Evolutionary conservation across 73 alveolate species (phyloP), one percentile per base, ranked within the genome.

Genomic region (Diophrys appendiculata): DNA sequence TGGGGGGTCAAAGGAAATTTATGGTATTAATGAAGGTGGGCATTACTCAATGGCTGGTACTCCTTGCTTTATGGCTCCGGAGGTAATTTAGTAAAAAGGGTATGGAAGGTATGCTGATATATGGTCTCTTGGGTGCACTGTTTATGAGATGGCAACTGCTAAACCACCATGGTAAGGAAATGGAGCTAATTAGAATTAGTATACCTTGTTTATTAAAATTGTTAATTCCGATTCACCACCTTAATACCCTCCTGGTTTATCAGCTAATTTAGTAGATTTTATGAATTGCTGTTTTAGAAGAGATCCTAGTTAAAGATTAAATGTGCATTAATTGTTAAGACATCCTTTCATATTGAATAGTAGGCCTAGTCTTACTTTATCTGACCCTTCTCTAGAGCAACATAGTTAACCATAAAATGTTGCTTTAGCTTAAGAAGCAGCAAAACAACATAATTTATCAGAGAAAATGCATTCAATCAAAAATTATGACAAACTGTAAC

Each of bases 21-120:
- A 29, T 8, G 71, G 75, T 26, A 52, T 23, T 72, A 53, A 72
- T 34, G 43, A 72, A 8, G 68, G 53, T 52, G 14, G 78, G 80
- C 65, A 73, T 87, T 69, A 69, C 33, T 22, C 81, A 72, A 43
- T 72, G 81, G 81, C 35, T 67, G 52, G 98, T 0, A 93, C 98
- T 26, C 95, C 94, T 0, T 90, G 81, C 74, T 93, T 96, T 96
- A 93, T 93, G 97, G 97, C 98, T 0, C 98, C 98, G 13, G 98
- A 93, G 73, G 91, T 93, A 33, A 80, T 90, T 23, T 83, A 64
- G 73, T 85, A 91, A 34, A 35, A 53, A 29, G 91, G 84, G 2
- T 83, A 73, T 33, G 90, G 91, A 22, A 87, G 98, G 78, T 91
- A 54, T 88, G 92, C 96, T 33, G 98, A 93, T 81, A 93, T 93